A percentile compares a stretch with the other conserved stretches of the same genome.
Evolutionary conservation across 306 rosid genomes (phyloP).

Genomic region (Fragaria ananassa): DNA sequence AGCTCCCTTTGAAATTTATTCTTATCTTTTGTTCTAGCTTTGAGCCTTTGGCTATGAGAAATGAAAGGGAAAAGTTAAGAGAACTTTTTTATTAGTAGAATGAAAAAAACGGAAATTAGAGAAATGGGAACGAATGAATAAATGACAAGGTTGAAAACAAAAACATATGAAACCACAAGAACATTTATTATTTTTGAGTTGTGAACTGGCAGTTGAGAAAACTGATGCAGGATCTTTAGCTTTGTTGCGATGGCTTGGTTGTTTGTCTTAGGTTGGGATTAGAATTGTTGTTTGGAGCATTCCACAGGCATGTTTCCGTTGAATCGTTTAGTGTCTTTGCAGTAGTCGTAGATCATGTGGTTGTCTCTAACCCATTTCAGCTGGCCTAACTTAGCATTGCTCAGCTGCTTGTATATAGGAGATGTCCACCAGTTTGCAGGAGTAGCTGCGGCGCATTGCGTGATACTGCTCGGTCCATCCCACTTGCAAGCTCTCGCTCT

Average conservation of each 20-base stretch:
- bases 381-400: constrained; percentile 36
- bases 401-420: constrained; percentile 41
- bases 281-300: constrained; percentile 50
- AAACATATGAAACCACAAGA: constrained; percentile 16
- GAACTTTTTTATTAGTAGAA: background rate
- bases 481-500: constrained; percentile 78
- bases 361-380: constrained; percentile 54
- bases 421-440: constrained; percentile 68
- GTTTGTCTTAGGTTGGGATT: constrained; percentile 1
- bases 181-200: background rate
- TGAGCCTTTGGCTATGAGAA: background rate
- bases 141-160: background rate
- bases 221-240: background rate
- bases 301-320: constrained; percentile 54
- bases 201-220: constrained; percentile 12
- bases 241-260: background rate
- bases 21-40: no score
- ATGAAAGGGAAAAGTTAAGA: background rate
- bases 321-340: constrained; percentile 60
- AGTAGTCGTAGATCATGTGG: constrained; percentile 72
- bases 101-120: background rate
- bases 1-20: no score
- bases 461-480: constrained; percentile 53
- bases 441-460: constrained; percentile 44
- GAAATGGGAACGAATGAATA: background rate